Percentiles rank a stretch among this genome's conserved stretches.
Evolutionary conservation across 805 yeast genomes (phyloP).

Genomic region (Starmerella tilneyi): DNA sequence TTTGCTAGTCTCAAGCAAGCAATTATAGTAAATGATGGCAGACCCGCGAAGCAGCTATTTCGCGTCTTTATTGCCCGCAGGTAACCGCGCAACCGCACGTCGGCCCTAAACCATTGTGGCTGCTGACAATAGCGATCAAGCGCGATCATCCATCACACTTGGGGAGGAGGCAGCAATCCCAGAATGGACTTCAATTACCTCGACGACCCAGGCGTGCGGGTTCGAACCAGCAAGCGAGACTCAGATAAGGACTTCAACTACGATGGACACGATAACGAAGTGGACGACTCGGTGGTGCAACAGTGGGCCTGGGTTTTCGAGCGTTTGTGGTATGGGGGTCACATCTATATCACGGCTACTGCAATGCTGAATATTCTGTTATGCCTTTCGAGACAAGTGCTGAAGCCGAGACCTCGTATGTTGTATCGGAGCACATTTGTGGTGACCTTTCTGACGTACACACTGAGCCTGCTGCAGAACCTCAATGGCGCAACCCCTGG

Average conservation of each 20-base stretch:
- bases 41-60: no score
- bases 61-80: no score
- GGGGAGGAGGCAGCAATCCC: neutral
- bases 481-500: conserved; percentile 55
- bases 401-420: conserved; percentile 21
- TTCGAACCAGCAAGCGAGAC: neutral
- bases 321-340: conserved; percentile 19
- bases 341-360: conserved; percentile 10
- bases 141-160: no score
- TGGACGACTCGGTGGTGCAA: conserved; percentile 8
- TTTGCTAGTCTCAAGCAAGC: no score
- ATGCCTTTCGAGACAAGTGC: conserved; percentile 24
- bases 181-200: conserved; percentile 2
- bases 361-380: conserved; percentile 15
- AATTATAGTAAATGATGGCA: no score
- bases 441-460: conserved; percentile 23
- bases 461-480: conserved; percentile 30
- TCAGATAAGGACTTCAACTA: neutral
- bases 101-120: no score
- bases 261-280: neutral
- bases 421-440: conserved; percentile 27
- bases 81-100: no score
- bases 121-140: neutral
- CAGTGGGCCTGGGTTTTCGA: conserved; percentile 8
- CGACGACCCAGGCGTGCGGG: conserved; percentile 10